These are phyloP conservation scores for Pyrenula massariospora DNA, from an alignment of 495 filamentous ascomycete species.

Conservation along the genomic window DNA sequence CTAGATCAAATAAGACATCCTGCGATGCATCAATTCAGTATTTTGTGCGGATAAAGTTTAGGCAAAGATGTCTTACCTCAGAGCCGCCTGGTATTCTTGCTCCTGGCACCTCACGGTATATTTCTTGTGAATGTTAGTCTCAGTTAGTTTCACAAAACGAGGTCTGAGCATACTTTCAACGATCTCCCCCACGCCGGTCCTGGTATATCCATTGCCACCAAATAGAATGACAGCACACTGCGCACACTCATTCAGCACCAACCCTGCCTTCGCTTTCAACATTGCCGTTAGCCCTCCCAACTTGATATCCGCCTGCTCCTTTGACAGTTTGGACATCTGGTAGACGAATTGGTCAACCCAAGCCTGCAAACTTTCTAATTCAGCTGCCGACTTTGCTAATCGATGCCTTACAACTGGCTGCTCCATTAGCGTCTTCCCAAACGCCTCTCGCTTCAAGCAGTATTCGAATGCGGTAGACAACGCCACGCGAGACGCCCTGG, in stretches of 20 bases:
- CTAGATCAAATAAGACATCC: conserved; percentile 63
- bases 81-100: conserved; percentile 56
- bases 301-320: conserved; percentile 50
- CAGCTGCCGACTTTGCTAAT: conserved; percentile 56
- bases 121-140: conserved; percentile 23
- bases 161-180: conserved; percentile 41
- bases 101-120: conserved; percentile 54
- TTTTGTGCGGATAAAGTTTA: too few species aligned
- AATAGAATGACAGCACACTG: conserved; percentile 56
- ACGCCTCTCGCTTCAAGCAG: conserved; percentile 60
- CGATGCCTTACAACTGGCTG: conserved; percentile 64
- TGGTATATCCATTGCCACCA: conserved; percentile 62
- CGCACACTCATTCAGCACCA: conserved; percentile 59
- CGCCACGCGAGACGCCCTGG: conserved; percentile 52
- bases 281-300: conserved; percentile 60
- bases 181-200: conserved; percentile 55
- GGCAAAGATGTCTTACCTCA: conserved; percentile 24
- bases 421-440: conserved; percentile 61
- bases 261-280: conserved; percentile 58
- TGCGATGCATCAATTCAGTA: background rate
- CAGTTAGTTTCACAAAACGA: background rate
- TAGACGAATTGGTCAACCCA: conserved; percentile 70
- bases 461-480: conserved; percentile 55
- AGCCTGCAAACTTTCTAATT: conserved; percentile 58
- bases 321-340: conserved; percentile 49